Evolutionary conservation across 495 filamentous ascomycete species (phyloP).

Genomic region (Recurvomyces mirabilis): DNA sequence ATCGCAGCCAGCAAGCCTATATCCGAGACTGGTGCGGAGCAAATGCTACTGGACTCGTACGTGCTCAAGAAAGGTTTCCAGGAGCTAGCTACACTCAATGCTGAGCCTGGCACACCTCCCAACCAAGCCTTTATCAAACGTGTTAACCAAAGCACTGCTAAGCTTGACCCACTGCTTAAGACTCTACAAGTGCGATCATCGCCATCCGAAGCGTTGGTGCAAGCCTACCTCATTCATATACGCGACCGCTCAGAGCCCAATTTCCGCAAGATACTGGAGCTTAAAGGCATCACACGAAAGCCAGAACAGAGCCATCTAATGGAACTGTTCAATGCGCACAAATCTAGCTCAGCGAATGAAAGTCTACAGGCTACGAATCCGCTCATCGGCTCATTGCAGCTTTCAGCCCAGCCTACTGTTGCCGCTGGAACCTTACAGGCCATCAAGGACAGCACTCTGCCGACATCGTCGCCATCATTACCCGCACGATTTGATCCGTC

Average conservation of each 20-base stretch:
- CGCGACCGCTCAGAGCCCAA: constrained; percentile 49
- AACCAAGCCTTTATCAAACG: constrained; percentile 66
- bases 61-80: constrained; percentile 74
- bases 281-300: constrained; percentile 35
- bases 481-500: constrained; percentile 59
- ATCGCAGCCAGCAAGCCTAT: constrained; percentile 83
- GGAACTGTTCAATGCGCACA: constrained; percentile 81
- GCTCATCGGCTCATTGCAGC: constrained; percentile 49
- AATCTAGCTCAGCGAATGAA: constrained; percentile 45
- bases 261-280: constrained; percentile 91
- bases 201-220: constrained; percentile 85
- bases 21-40: constrained; percentile 90
- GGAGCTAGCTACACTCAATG: constrained; percentile 50
- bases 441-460: constrained; percentile 9
- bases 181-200: constrained; percentile 88
- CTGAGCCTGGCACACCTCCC: constrained; percentile 28
- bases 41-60: constrained; percentile 93
- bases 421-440: constrained; percentile 8
- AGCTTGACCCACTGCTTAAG: constrained; percentile 86
- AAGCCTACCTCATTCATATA: constrained; percentile 64
- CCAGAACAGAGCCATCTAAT: constrained; percentile 71
- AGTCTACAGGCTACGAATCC: constrained; percentile 48
- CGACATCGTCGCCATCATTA: constrained; percentile 10
- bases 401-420: constrained; percentile 22
- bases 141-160: constrained; percentile 70